Evolutionary conservation across 345 rosid species (phyloP), one percentile per base, ranked within the genome.

Genomic region (Hypericum androsaemum): DNA sequence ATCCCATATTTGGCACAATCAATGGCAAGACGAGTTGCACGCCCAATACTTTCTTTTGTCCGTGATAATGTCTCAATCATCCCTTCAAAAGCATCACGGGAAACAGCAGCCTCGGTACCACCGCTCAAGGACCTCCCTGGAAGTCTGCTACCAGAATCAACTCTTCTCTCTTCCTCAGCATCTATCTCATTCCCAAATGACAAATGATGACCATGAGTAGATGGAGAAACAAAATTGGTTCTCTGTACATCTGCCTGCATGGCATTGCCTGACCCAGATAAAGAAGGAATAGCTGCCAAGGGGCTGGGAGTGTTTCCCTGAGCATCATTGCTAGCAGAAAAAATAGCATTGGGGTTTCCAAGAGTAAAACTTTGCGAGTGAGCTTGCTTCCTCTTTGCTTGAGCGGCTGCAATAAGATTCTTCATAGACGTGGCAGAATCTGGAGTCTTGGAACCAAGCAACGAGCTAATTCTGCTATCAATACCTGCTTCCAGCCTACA

Each of bases 11-110:
- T 88, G 61, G 97, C 95, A 80, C 98, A 92, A 55, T 83, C 88
- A 60, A 92, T 80, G 49, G 97, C 98, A 67, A 72, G 88, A 54
- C 98, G 95, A 40, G 97, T 85, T 38, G 97, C 97, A 53, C 97
- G 97, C 56, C 94, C 92, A 28, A 92, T 88, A 70, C 97, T 92
- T 67, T 92, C 98, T 71, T 83, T 88, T 32, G 95, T 88, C 78
- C 98, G 81, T 9, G 95, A 88, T 52, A 92, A 77, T 54, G 97
- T 92, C 87, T 85, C 98, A 64, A 88, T 74, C 98, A 92, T 92
- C 60, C 97, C 98, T 75, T 92, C 98, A 72, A 92, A 85, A 58
- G 96, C 80, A 75, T 92, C 98, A 52, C 95, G 84, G 50, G 96
- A 80, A 66, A 88, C 94, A 56, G 89, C 94, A 55, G 95, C 96